Evolutionary conservation across 495 filamentous ascomycete species (phyloP).

Genomic region (Xylaria scruposa): DNA sequence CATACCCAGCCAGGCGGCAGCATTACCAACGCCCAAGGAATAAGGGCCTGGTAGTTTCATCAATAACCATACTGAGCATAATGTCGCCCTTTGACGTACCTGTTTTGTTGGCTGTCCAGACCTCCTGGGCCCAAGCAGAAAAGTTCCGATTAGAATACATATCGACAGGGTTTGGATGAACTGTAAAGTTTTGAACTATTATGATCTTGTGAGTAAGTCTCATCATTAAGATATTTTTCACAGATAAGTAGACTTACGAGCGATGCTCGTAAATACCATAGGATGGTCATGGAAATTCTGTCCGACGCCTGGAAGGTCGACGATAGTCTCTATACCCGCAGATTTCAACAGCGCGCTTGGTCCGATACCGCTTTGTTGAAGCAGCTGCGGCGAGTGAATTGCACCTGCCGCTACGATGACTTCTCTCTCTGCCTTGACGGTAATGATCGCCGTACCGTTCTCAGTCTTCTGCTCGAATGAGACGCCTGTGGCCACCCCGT

Average conservation of each 20-base stretch:
- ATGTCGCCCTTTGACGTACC: slow-evolving; percentile 27
- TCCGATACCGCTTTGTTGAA: slow-evolving; percentile 65
- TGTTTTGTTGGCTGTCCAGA: slow-evolving; percentile 48
- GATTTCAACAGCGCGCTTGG: slow-evolving; percentile 51
- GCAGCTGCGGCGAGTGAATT: slow-evolving; percentile 63
- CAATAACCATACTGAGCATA: not conserved
- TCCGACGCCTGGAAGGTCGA: slow-evolving; percentile 64
- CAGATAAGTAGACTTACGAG: slow-evolving; percentile 36
- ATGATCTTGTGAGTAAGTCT: slow-evolving; percentile 9
- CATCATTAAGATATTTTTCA: not conserved
- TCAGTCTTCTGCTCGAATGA: slow-evolving; percentile 33
- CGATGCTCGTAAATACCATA: slow-evolving; percentile 42
- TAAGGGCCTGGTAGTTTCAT: slow-evolving; percentile 39
- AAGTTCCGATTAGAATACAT: slow-evolving; percentile 49
- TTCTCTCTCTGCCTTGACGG: slow-evolving; percentile 57
- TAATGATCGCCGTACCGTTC: slow-evolving; percentile 31
- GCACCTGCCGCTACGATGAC: slow-evolving; percentile 66
- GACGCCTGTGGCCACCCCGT: slow-evolving; percentile 47
- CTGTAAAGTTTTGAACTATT: slow-evolving; percentile 43
- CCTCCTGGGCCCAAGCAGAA: slow-evolving; percentile 41
- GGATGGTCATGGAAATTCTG: slow-evolving; percentile 67
- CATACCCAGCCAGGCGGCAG: slow-evolving; percentile 53
- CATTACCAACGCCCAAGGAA: slow-evolving; percentile 52
- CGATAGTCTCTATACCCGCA: slow-evolving; percentile 53
- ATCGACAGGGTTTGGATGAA: slow-evolving; percentile 42